These are phyloP conservation scores for Penicillium sp. DNA, from an alignment of 2,329 filamentous ascomycete species.

Conservation along the genomic window DNA sequence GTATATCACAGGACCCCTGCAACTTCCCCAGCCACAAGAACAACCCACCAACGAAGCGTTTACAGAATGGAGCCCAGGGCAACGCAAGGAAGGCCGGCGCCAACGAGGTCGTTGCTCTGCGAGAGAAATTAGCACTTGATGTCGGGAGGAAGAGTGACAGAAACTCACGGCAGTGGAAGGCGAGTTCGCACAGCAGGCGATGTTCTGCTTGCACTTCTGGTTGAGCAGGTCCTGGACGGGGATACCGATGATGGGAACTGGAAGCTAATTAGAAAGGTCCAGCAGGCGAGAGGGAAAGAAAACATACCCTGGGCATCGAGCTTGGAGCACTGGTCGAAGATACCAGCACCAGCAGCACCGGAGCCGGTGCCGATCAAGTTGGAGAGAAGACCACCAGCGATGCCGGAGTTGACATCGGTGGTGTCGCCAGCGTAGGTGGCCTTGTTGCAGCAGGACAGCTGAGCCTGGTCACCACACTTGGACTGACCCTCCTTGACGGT, in stretches of 20 bases:
- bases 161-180: constrained; percentile 27
- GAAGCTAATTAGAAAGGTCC: neutral
- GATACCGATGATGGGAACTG: constrained; percentile 26
- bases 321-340: constrained; percentile 44
- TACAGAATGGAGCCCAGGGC: constrained; percentile 40
- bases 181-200: constrained; percentile 37
- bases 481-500: constrained; percentile 37
- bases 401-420: constrained; percentile 29
- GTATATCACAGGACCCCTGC: constrained; percentile 13
- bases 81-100: constrained; percentile 30
- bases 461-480: constrained; percentile 39
- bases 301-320: constrained; percentile 32
- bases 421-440: constrained; percentile 34
- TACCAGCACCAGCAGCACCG: constrained; percentile 31
- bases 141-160: neutral
- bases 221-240: constrained; percentile 30
- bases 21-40: constrained; percentile 7
- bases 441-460: constrained; percentile 42
- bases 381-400: constrained; percentile 32
- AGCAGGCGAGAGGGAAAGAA: neutral
- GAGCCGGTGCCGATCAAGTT: constrained; percentile 35
- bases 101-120: constrained; percentile 31
- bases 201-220: constrained; percentile 40
- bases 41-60: constrained; percentile 15
- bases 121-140: constrained; percentile 4